Conservation (phyloP, 2,329 filamentous ascomycete genomes). For the Aureobasidium sp. region DNA sequence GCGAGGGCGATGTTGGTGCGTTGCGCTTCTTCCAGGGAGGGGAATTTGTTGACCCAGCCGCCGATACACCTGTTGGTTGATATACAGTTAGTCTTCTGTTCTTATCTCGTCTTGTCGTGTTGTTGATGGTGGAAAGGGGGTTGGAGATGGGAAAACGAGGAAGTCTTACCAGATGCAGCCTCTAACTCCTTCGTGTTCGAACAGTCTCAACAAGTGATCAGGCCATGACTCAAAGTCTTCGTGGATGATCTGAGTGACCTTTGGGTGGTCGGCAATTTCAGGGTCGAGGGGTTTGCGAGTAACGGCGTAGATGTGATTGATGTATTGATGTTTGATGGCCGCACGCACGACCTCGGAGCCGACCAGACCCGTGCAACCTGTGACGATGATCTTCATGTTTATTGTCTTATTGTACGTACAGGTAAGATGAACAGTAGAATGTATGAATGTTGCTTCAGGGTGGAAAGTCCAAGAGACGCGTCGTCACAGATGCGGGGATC, state of each 20-base stretch:
- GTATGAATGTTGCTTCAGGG: neutral
- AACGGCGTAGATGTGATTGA: constrained; percentile 47
- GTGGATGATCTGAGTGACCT: constrained; percentile 39
- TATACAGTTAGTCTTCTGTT: neutral
- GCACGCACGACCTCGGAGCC: constrained; percentile 60
- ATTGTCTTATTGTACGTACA: neutral
- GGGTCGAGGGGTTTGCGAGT: constrained; percentile 33
- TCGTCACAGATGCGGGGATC: neutral
- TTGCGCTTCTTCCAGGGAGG: constrained; percentile 33
- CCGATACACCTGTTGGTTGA: constrained; percentile 29
- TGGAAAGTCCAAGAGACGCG: neutral
- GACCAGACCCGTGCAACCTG: constrained; percentile 65
- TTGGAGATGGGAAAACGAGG: too few relatives aligned
- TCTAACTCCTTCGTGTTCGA: constrained; percentile 44
- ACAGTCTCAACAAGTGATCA: constrained; percentile 43
- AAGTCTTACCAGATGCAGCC: constrained; percentile 50
- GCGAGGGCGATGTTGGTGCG: constrained; percentile 35
- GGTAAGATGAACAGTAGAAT: neutral
- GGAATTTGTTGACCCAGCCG: constrained; percentile 29
- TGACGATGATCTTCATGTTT: constrained; percentile 66
- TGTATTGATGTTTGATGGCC: constrained; percentile 54
- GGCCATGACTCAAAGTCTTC: constrained; percentile 62
- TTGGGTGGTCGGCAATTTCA: constrained; percentile 32
- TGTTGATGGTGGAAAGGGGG: neutral
- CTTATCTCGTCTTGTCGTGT: neutral